phyloP scores from a whole-genome alignment of 495 filamentous ascomycete genomes.

The Neurospora sp. region DNA sequence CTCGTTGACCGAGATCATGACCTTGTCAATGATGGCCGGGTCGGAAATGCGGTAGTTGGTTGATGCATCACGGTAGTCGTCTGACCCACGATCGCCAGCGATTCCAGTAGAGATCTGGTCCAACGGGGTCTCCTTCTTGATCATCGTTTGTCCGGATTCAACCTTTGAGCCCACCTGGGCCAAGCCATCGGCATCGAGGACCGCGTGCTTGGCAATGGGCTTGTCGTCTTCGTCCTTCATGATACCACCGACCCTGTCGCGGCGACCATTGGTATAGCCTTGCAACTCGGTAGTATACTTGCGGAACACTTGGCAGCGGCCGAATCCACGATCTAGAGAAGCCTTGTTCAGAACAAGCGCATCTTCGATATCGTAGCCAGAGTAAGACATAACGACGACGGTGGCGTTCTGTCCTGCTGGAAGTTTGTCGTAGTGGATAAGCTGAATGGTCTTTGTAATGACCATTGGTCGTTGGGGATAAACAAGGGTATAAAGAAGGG shows the following conservation, averaged over 20 bases:
- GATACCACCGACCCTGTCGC: conserved; percentile 59
- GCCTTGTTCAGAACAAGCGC: conserved; percentile 94
- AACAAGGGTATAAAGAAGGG: conserved; percentile 88
- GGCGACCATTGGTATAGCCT: conserved; percentile 70
- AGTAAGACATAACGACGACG: conserved; percentile 98
- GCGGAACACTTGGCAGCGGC: conserved; percentile 89
- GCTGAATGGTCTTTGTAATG: conserved; percentile 89
- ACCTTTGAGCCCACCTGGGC: conserved; percentile 73
- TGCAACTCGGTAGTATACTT: conserved; percentile 71
- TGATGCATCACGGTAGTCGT: conserved; percentile 56
- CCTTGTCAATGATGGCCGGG: conserved; percentile 83
- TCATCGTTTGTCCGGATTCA: conserved; percentile 64
- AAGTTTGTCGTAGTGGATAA: conserved; percentile 94
- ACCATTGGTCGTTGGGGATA: conserved; percentile 98
- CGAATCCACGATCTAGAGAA: conserved; percentile 86
- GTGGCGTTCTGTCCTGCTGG: conserved; percentile 94
- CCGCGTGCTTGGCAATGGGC: conserved; percentile 59
- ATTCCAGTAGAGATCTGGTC: conserved; percentile 56
- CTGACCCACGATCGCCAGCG: conserved; percentile 51
- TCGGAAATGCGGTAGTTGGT: conserved; percentile 79
- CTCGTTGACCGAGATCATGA: conserved; percentile 82
- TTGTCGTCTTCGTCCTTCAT: conserved; percentile 43
- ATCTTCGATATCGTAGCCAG: conserved; percentile 98
- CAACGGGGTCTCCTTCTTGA: conserved; percentile 75
- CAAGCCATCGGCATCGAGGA: conserved; percentile 70